Evolutionary conservation across 257 asterid genomes (phyloP).

Genomic region (Prunella vulgaris): DNA sequence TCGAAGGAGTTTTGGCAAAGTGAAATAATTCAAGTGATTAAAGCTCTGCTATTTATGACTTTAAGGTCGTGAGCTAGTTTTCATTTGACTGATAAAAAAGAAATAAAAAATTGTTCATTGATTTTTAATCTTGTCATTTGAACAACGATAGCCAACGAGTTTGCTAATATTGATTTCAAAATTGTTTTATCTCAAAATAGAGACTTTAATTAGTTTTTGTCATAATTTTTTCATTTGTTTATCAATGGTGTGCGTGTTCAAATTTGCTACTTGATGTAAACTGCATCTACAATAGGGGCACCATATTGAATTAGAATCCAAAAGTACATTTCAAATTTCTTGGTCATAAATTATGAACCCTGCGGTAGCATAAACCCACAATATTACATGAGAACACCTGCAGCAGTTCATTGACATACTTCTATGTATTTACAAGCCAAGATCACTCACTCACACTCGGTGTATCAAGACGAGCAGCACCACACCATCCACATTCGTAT

Average conservation of each 20-base stretch:
- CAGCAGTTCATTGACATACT: conserved; percentile 21
- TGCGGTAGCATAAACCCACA: conserved; percentile 33
- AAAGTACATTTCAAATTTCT: neutral
- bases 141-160: neutral
- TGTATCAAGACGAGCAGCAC: neutral
- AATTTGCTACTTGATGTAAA: too few species aligned
- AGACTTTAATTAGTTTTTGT: too few species aligned
- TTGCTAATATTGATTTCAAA: neutral
- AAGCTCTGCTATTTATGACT: too few species aligned
- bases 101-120: too few species aligned
- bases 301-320: neutral
- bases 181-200: too few species aligned
- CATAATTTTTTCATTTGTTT: too few species aligned
- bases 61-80: too few species aligned
- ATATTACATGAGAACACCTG: conserved; percentile 31
- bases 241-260: neutral
- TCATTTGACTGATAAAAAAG: too few species aligned
- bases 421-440: conserved; percentile 26
- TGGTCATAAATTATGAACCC: conserved; percentile 22
- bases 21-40: too few species aligned
- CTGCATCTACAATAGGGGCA: neutral
- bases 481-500: conserved; percentile 1
- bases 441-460: neutral
- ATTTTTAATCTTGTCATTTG: neutral
- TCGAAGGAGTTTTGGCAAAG: too few species aligned